A percentile compares a stretch with the other conserved stretches of the same genome.
phyloP scores from a whole-genome alignment of 352 stramenopile species.

The Pythium sukuiense region DNA sequence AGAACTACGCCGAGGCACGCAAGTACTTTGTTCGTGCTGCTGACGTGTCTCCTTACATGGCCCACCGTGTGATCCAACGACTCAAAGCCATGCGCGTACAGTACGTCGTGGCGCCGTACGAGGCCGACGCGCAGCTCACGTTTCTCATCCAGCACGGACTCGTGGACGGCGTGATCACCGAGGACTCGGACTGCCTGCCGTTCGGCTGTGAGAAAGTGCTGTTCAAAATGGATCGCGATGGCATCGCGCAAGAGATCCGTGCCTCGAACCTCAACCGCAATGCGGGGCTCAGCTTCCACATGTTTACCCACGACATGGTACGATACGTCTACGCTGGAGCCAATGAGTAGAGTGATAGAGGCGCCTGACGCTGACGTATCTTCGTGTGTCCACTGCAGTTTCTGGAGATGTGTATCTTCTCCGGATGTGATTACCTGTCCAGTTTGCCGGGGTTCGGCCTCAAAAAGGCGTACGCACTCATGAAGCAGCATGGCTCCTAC shows the following conservation, averaged over 20 bases:
- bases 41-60: constrained; percentile 81
- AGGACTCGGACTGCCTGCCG: constrained; percentile 95
- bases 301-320: constrained; percentile 88
- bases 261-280: constrained; percentile 87
- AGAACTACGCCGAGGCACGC: constrained; percentile 59
- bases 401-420: constrained; percentile 91
- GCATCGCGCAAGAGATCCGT: constrained; percentile 49
- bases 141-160: constrained; percentile 85
- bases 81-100: constrained; percentile 56
- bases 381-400: constrained; percentile 43
- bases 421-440: constrained; percentile 88
- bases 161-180: constrained; percentile 94
- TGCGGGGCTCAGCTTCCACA: constrained; percentile 74
- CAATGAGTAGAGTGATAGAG: not conserved
- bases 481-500: constrained; percentile 74
- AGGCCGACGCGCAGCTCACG: constrained; percentile 97
- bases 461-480: constrained; percentile 69
- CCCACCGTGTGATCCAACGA: constrained; percentile 61
- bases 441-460: constrained; percentile 83
- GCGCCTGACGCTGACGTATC: not conserved
- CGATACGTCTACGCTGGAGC: not conserved
- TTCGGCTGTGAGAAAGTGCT: constrained; percentile 92
- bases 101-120: constrained; percentile 97
- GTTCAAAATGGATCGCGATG: constrained; percentile 90
- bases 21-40: constrained; percentile 74